Evolutionary conservation across 441 rosid genomes (phyloP), one percentile per base, ranked within the genome.

Genomic region (Adansonia gregorii): DNA sequence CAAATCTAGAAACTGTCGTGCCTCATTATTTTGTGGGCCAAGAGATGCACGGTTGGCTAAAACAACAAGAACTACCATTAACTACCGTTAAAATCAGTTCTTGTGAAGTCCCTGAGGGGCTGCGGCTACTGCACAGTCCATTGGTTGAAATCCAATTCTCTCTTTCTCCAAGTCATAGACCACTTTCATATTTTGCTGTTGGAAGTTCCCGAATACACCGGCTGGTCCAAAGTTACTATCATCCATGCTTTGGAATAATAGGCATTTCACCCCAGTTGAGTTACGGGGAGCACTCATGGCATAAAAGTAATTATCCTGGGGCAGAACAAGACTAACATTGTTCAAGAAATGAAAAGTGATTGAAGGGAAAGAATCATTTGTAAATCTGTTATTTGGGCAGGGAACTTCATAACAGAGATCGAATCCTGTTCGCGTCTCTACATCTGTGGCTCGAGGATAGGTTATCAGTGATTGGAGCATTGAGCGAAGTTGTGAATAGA

Each of bases 201-300:
- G 98, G 84, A 91, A 94, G 82, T 91, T 93, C 81, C 97, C 95
- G 8, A 90, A 89, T 9, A 93, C 89, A 3, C 89, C 97, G 2
- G 93, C 92, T 0, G 95, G 97, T 63, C 98, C 98, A 56, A 87
- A 82, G 20, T 87, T 85, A 2, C 85, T 91, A 70, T 87, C 94
- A 64, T 90, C 88, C 97, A 91, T 91, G 83, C 87, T 83, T 67
- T 88, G 93, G 61, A 90, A 85, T 85, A 92, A 67, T 60, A 89
- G 67, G 83, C 97, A 91, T 82, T 94, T 90, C 70, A 89, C 93
- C 77, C 85, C 94, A 4, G 84, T 85, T 6, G 89, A 86, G 76
- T 94, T 85, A 6, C 61, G 81, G 11, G 98, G 97, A 46, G 94
- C 91, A 49, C 91, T 83, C 94, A 94, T 84, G 3, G 93, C 89